These are phyloP conservation scores for Scutellaria galericulata DNA, from an alignment of 257 asterid genomes.

Conservation along the genomic window DNA sequence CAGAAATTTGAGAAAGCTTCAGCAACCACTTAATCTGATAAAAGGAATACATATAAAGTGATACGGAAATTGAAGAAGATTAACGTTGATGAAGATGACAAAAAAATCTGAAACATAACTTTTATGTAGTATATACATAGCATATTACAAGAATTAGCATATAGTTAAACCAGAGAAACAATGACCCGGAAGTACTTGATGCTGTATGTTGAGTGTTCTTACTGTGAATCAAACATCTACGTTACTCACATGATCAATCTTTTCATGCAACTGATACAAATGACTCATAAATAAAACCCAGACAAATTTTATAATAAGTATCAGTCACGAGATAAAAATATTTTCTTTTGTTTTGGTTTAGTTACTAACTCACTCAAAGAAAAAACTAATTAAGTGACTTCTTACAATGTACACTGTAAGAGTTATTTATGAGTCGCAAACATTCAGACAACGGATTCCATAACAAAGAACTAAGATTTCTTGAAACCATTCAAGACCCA, in stretches of 20 bases:
- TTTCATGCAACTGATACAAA: neutral
- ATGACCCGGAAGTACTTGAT: neutral
- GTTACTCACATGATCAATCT: neutral
- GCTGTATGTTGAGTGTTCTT: neutral
- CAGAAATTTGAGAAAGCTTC: constrained; percentile 76
- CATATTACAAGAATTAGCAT: neutral
- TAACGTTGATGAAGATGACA: constrained; percentile 4
- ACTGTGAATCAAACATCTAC: neutral
- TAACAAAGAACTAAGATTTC: no score
- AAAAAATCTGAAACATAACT: neutral
- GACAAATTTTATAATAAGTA: neutral
- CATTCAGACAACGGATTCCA: no score
- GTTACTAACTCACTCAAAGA: no score
- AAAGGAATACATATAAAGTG: constrained; percentile 19
- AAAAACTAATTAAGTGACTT: no score
- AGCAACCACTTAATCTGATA: constrained; percentile 80
- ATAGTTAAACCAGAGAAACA: neutral
- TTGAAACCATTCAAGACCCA: no score
- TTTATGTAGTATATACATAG: neutral
- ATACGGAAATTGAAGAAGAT: constrained; percentile 3
- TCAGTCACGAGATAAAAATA: no score
- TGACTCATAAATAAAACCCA: neutral
- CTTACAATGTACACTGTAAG: no score
- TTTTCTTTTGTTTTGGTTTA: neutral
- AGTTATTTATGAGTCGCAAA: no score